Percentiles rank a stretch among this genome's conserved stretches.
Evolutionary conservation across 192 early-diverging fungal species (phyloP).

Genomic region (Coemansia sp.): DNA sequence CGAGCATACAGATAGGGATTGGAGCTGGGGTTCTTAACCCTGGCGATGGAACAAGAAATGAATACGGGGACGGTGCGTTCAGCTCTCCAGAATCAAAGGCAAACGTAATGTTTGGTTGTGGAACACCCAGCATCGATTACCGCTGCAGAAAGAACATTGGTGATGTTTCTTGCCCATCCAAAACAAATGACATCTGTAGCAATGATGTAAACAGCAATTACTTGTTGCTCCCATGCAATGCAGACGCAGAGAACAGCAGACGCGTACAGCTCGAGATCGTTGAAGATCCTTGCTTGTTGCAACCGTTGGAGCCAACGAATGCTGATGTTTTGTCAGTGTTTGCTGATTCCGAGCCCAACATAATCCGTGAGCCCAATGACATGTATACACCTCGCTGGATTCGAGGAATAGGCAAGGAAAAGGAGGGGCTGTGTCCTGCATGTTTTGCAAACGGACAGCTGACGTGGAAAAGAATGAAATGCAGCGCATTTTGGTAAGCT

Average conservation of each 20-base stretch:
- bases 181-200: background rate
- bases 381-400: conserved; percentile 58
- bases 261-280: background rate
- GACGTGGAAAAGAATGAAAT: conserved; percentile 55
- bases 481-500: conserved; percentile 58
- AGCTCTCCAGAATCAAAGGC: background rate
- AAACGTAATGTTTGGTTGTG: no score
- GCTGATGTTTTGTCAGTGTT: background rate
- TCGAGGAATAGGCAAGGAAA: conserved; percentile 47
- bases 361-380: conserved; percentile 38
- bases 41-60: background rate
- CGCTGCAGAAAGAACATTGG: background rate
- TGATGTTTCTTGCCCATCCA: background rate
- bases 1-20: conserved; percentile 11
- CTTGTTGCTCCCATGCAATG: background rate
- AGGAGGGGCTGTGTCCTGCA: conserved; percentile 55
- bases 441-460: conserved; percentile 34
- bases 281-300: background rate
- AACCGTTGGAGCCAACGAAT: background rate
- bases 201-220: background rate
- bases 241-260: background rate
- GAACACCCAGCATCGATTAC: background rate
- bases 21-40: conserved; percentile 9
- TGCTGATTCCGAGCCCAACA: conserved; percentile 30
- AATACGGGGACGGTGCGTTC: background rate